phyloP scores from a whole-genome alignment of 306 rosid genomes.

The Vachellia collinsii region DNA sequence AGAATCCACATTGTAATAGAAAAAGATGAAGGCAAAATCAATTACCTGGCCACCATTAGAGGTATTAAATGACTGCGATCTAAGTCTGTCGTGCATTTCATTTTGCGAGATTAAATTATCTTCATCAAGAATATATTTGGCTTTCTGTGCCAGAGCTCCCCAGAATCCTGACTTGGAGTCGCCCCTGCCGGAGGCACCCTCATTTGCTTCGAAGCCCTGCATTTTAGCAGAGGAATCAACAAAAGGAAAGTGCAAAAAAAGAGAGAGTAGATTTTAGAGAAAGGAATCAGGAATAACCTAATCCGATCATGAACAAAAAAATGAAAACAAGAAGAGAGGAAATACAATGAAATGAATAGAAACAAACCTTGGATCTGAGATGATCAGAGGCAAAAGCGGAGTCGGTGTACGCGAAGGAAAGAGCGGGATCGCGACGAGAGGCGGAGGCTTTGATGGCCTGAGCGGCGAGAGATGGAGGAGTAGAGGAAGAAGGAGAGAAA shows the following conservation, averaged over 20 bases:
- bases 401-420: slow-evolving; percentile 42
- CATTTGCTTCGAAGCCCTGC: slow-evolving; percentile 66
- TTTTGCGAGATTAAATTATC: slow-evolving; percentile 42
- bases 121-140: slow-evolving; percentile 88
- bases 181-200: slow-evolving; percentile 36
- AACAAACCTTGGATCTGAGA: slow-evolving; percentile 60
- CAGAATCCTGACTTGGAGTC: slow-evolving; percentile 76
- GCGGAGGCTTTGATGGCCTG: slow-evolving; percentile 72
- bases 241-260: background rate
- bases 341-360: background rate
- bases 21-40: background rate
- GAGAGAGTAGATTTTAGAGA: too few relatives aligned
- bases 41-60: slow-evolving; percentile 61
- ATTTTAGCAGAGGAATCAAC: background rate
- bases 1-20: background rate
- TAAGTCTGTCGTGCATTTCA: slow-evolving; percentile 35
- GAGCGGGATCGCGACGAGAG: slow-evolving; percentile 31
- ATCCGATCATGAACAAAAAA: background rate
- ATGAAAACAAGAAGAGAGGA: background rate
- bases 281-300: background rate
- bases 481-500: slow-evolving; percentile 24
- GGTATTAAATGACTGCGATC: slow-evolving; percentile 43
- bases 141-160: slow-evolving; percentile 86
- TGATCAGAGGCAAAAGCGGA: slow-evolving; percentile 42
- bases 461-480: slow-evolving; percentile 56